phyloP scores from a whole-genome alignment of 306 rosid species.

The Cicer judaicum region DNA sequence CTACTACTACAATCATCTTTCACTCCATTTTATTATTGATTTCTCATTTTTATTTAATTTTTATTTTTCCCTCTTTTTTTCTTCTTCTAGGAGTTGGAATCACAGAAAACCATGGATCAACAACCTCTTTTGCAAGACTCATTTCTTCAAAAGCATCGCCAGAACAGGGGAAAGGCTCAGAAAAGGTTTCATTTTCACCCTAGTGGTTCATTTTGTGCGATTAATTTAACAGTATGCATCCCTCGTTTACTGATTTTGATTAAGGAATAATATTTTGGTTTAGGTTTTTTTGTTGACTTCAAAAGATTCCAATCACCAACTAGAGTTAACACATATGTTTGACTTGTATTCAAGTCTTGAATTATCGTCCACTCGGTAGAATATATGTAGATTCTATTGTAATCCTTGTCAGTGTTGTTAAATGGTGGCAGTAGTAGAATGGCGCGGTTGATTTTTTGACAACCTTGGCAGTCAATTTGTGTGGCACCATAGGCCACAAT shows the following conservation, averaged over 20 bases:
- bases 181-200: slow-evolving; percentile 49
- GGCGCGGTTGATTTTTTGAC: too few species aligned
- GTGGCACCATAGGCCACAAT: too few species aligned
- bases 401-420: too few species aligned
- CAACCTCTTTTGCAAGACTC: slow-evolving; percentile 48
- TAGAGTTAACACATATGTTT: neutral
- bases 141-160: slow-evolving; percentile 67
- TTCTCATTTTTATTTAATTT: neutral
- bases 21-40: neutral
- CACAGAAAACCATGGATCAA: slow-evolving; percentile 47
- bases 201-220: neutral
- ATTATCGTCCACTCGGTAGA: neutral
- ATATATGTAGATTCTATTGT: too few species aligned
- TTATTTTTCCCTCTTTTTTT: neutral
- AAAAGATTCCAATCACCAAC: neutral
- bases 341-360: neutral
- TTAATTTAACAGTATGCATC: slow-evolving; percentile 2
- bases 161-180: slow-evolving; percentile 35
- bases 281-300: slow-evolving; percentile 4
- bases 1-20: neutral
- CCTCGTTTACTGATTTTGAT: neutral
- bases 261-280: neutral
- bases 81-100: neutral
- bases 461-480: too few species aligned
- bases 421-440: too few species aligned